These are phyloP conservation scores for Arabidopsis hybrid DNA, from an alignment of 441 rosid species.

Conservation along the genomic window DNA sequence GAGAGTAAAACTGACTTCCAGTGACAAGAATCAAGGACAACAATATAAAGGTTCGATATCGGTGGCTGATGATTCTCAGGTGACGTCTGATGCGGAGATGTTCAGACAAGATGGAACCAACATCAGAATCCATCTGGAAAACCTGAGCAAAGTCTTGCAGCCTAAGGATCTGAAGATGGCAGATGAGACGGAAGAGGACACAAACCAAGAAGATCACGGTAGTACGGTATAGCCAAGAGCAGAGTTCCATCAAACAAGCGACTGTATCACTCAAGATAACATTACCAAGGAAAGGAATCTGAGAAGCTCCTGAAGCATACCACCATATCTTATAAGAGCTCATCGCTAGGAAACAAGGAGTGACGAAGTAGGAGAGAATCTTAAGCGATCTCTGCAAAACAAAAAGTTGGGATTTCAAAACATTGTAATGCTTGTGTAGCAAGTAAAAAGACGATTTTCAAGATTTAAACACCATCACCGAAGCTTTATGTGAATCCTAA, in stretches of 20 bases:
- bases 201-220: constrained; percentile 81
- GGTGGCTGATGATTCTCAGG: constrained; percentile 85
- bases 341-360: constrained; percentile 80
- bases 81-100: constrained; percentile 87
- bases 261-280: constrained; percentile 75
- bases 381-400: constrained; percentile 79
- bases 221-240: constrained; percentile 91
- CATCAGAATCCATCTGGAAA: constrained; percentile 78
- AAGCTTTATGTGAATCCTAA: background rate
- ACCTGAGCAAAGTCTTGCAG: constrained; percentile 84
- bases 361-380: constrained; percentile 68
- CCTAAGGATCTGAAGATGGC: constrained; percentile 91
- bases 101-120: constrained; percentile 71
- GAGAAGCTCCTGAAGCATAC: constrained; percentile 94
- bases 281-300: constrained; percentile 85
- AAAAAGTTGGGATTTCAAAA: background rate
- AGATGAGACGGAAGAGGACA: constrained; percentile 82
- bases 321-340: constrained; percentile 93
- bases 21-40: constrained; percentile 74
- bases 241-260: constrained; percentile 84
- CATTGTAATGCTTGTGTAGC: constrained; percentile 28
- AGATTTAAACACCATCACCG: background rate
- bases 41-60: constrained; percentile 73
- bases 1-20: constrained; percentile 83
- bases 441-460: constrained; percentile 22